Evolutionary conservation across 2,329 filamentous ascomycete genomes (phyloP).

Genomic region (Karstenula rhodostoma): DNA sequence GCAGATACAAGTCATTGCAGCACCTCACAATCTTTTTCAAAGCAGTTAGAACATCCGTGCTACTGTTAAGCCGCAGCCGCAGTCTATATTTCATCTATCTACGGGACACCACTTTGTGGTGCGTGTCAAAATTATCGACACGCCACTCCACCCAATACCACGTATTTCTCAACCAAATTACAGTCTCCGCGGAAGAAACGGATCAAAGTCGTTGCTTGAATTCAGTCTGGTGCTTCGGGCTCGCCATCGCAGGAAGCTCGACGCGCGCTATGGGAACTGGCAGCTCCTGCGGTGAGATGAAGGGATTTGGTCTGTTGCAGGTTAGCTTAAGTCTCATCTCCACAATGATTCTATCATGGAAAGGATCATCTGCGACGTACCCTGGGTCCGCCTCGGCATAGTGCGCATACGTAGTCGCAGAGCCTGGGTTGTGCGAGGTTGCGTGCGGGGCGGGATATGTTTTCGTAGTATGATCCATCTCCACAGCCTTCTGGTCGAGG

Average conservation of each 20-base stretch:
- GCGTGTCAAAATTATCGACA: too few species aligned
- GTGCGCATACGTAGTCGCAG: background rate
- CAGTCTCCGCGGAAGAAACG: too few species aligned
- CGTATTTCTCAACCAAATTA: too few species aligned
- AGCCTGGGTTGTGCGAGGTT: background rate
- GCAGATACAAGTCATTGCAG: too few species aligned
- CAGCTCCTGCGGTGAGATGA: background rate
- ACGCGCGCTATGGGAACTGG: background rate
- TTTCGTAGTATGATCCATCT: background rate
- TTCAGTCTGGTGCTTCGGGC: background rate
- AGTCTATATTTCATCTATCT: too few species aligned
- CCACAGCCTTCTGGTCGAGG: background rate
- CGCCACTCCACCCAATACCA: too few species aligned
- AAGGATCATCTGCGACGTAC: background rate
- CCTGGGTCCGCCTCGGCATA: background rate
- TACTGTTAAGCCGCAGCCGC: too few species aligned
- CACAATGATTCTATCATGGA: background rate
- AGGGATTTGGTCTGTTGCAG: background rate
- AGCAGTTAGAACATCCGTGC: too few species aligned
- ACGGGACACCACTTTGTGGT: too few species aligned
- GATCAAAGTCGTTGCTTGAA: background rate
- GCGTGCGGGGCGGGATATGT: background rate
- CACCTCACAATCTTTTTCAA: too few species aligned
- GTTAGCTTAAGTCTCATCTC: conserved; percentile 1
- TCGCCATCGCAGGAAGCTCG: conserved; percentile 16